Conservation (phyloP, 768 basidiomycete species). For the Podaxis pistillaris region DNA sequence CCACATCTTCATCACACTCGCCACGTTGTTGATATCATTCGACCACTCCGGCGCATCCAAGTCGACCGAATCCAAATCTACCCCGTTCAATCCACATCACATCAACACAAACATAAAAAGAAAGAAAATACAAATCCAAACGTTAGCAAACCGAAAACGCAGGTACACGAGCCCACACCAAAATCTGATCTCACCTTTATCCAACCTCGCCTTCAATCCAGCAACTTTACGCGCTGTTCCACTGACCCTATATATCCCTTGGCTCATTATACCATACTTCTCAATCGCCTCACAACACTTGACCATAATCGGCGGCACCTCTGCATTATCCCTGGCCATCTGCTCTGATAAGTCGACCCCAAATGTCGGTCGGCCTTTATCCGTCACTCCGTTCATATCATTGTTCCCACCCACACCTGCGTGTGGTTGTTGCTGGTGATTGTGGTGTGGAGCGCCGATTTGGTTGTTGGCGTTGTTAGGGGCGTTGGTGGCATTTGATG, state of each 20-base stretch:
- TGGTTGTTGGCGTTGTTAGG: slow-evolving; percentile 14
- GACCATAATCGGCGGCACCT: slow-evolving; percentile 83
- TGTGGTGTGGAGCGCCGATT: neutral
- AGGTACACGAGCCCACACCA: too few species aligned
- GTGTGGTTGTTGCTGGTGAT: neutral
- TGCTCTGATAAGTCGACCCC: slow-evolving; percentile 92
- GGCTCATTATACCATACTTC: slow-evolving; percentile 75
- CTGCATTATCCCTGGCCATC: slow-evolving; percentile 86
- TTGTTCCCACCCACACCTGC: slow-evolving; percentile 16
- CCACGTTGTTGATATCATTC: slow-evolving; percentile 91
- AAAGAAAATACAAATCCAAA: neutral
- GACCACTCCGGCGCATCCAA: slow-evolving; percentile 89
- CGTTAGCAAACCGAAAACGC: too few species aligned
- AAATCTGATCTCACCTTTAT: slow-evolving; percentile 59
- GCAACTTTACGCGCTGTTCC: slow-evolving; percentile 88
- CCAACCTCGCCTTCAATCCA: slow-evolving; percentile 77
- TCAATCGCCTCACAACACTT: slow-evolving; percentile 94
- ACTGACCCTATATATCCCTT: slow-evolving; percentile 93
- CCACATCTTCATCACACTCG: slow-evolving; percentile 96
- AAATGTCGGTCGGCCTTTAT: slow-evolving; percentile 81
- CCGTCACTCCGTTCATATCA: slow-evolving; percentile 38
- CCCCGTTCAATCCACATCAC: slow-evolving; percentile 8
- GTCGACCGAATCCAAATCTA: slow-evolving; percentile 85
- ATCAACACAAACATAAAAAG: neutral
- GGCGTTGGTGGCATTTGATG: slow-evolving; percentile 17